Base-by-base conservation (phyloP, 2,329 filamentous ascomycete species). In the Botrytis medusae region DNA sequence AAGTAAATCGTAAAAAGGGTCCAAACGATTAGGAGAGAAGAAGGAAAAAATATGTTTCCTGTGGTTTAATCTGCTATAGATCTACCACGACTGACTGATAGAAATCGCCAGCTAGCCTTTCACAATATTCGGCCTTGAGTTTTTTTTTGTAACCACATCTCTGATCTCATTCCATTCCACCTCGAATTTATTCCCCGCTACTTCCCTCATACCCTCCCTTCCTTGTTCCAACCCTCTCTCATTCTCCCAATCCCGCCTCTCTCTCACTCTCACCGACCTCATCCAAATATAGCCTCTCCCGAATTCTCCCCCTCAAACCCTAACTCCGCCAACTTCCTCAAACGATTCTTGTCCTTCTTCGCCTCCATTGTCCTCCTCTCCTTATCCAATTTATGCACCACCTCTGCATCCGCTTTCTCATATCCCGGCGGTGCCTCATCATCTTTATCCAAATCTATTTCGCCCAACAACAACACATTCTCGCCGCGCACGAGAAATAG, bases 371-470 rank as follows among this genome's bases (percentile, higher is more conserved):
- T 85, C 76, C 93, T 92, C 81, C 91, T 89, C 80, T 92, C 87
- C 82, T 93, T 92, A 76, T 92, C 92, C 62, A 96, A 83, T 75
- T 88, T 89, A 77, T 91, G 90, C 54, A 97, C 93, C 76, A 91
- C 84, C 64, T 91, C 88, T 65, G 90, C 85, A 1, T 93, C 87
- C 2, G 90, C 94, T 76, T 82, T 80, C 79, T 89, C 85, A 76
- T 92, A 94, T 46, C 91, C 90, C 7, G 86, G 82, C 1, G 93
- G 94, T 22, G 94, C 87, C 74, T 97, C 91, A 82, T 99, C 96
- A 83, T 99, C 96, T 80, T 92, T 94, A 85, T 99, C 96, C 37
- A 99, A 89, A 82, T 99, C 96, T 79, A 99, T 97, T 83, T 98
- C 97, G 54, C 96, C 96, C 29, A 98, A 88, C 62, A 99, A 86